Conservation (phyloP, 139 green algal genomes). For the Raphidocelis subcapitata region DNA sequence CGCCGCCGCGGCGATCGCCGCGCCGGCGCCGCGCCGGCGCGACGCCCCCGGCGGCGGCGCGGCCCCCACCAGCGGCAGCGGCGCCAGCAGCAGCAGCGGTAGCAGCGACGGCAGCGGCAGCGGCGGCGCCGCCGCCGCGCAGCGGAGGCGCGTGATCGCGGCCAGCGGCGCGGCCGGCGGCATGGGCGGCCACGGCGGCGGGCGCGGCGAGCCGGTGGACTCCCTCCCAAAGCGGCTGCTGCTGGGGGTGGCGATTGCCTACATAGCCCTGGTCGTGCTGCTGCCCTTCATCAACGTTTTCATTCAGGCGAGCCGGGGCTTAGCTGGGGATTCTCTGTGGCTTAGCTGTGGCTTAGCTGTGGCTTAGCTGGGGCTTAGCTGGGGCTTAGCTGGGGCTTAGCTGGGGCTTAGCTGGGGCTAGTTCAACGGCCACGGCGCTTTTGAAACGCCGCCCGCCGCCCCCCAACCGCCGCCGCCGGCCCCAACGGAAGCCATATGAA, state of each 20-base stretch:
- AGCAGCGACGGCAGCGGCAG: not conserved
- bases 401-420: too few relatives aligned
- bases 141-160: conserved; percentile 5
- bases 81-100: not conserved
- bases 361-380: too few relatives aligned
- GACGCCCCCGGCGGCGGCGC: too few relatives aligned
- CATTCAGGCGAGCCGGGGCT: conserved; percentile 45
- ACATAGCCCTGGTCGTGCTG: conserved; percentile 71
- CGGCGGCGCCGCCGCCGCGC: not conserved
- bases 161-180: conserved; percentile 34
- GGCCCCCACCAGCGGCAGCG: too few relatives aligned
- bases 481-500: too few relatives aligned
- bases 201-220: conserved; percentile 41
- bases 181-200: conserved; percentile 31
- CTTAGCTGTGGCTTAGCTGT: too few relatives aligned
- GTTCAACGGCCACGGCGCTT: too few relatives aligned
- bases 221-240: conserved; percentile 47
- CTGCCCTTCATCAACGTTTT: conserved; percentile 86
- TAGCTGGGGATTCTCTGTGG: not conserved
- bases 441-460: too few relatives aligned
- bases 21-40: too few relatives aligned
- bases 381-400: too few relatives aligned
- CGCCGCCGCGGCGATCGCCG: too few relatives aligned
- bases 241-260: conserved; percentile 54
- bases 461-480: too few relatives aligned